Conservation (phyloP, 2,329 filamentous ascomycete species). For the Neospermospora avenae region DNA sequence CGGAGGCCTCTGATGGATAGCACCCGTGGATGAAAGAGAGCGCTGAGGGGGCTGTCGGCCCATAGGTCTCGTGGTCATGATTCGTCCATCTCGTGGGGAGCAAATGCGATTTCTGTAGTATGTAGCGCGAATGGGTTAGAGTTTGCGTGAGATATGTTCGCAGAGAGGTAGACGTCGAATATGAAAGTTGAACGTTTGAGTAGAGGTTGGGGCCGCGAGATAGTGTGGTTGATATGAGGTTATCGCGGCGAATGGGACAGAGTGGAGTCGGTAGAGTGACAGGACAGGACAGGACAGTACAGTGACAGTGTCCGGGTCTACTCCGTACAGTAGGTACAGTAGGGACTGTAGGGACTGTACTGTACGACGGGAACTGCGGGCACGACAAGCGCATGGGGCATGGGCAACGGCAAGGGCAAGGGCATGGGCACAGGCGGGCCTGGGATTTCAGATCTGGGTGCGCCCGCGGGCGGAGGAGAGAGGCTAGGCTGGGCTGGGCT, state of each 20-base stretch:
- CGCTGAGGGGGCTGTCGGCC: slow-evolving; percentile 30
- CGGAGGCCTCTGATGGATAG: slow-evolving; percentile 25
- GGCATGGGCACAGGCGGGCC: too few species aligned
- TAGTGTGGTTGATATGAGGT: background rate
- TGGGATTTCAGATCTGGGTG: too few species aligned
- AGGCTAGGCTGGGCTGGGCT: too few species aligned
- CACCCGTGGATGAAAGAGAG: slow-evolving; percentile 29
- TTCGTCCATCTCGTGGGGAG: slow-evolving; percentile 24
- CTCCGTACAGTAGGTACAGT: too few species aligned
- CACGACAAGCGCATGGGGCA: too few species aligned
- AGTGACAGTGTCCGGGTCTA: too few species aligned
- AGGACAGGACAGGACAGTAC: background rate
- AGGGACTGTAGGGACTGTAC: too few species aligned
- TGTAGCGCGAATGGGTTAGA: background rate
- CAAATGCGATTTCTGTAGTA: slow-evolving; percentile 3
- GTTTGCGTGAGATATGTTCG: background rate
- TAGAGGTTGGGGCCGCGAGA: background rate
- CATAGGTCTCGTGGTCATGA: slow-evolving; percentile 33
- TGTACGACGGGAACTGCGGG: too few species aligned
- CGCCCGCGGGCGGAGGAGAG: too few species aligned
- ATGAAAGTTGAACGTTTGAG: background rate
- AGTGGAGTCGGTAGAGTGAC: background rate
- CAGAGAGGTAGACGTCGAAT: background rate
- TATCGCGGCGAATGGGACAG: background rate
- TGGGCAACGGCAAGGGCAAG: too few species aligned